Base-by-base conservation (phyloP, 306 rosid genomes). In the Inga laurina region DNA sequence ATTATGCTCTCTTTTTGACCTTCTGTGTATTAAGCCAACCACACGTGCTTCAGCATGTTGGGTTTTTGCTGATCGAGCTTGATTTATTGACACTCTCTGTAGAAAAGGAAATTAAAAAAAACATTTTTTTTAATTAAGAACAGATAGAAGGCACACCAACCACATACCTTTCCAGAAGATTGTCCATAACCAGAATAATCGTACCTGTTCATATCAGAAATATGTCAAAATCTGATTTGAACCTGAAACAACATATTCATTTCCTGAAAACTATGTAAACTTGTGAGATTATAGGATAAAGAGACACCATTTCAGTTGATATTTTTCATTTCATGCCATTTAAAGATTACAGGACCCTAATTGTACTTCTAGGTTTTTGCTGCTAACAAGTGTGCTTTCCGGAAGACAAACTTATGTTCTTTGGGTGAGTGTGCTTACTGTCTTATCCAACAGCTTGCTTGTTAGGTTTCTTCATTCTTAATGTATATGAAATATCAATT, bases 181-280 rank as follows among this genome's bases (percentile, higher is more conserved):
- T 90, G 92, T 79, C 96, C 96, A 85, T 92, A 90, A 10, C 96
- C 96, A 92, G 96, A 92, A 81, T 92, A 92, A 81, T 92, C 96
- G 32, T 88, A 92, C 85, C 96, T 92, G 87, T 92, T 86, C 79
- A 89, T 12, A 86, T 49, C 54, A 81, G 66, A 45, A 77, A 43
- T 35, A 73, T 65, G 30, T 66, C 59, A 73, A 39, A 39, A 12
- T 51, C 67, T 57, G 65, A 37, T 77, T 72, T 32, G 74, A 75
- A 66, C 46, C 37, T 51, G 45, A 75, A 75, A 75, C n/a, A 44
- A n/a, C 12, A 35, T 67, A 67, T 74, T 54, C 34, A 14, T 51
- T 10, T 34, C 44, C 73, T 39, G 22, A 59, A 81, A n/a, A 66
- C 54, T 49, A 49, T 49, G 54, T 49, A 49, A 49, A 49, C 19